Evolutionary conservation across 257 asterid genomes (phyloP).

Genomic region (Ajuga chamaepitys): DNA sequence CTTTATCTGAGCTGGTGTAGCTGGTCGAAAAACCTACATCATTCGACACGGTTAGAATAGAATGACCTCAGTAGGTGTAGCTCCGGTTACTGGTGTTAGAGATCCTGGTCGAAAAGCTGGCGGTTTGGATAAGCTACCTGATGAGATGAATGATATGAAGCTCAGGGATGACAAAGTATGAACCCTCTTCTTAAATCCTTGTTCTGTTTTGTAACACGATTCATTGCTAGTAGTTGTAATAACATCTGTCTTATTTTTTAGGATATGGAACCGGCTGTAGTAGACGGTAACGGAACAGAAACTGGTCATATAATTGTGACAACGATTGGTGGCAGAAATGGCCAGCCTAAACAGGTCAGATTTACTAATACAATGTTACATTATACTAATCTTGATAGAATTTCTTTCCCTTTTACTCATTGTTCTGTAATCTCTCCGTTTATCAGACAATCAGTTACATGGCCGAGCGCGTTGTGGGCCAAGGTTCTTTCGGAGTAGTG

Average conservation of each 20-base stretch:
- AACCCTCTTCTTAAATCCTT: background rate
- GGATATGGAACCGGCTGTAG: slow-evolving; percentile 79
- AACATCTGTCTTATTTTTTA: slow-evolving; percentile 11
- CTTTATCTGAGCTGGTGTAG: slow-evolving; percentile 1
- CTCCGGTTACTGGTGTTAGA: slow-evolving; percentile 33
- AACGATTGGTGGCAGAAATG: slow-evolving; percentile 64
- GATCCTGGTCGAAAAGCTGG: slow-evolving; percentile 30
- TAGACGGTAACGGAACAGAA: slow-evolving; percentile 75
- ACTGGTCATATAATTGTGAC: slow-evolving; percentile 84
- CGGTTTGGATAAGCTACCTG: slow-evolving; percentile 44
- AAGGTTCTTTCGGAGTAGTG: slow-evolving; percentile 84
- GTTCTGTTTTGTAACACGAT: background rate
- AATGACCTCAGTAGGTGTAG: slow-evolving; percentile 38
- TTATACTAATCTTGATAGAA: background rate
- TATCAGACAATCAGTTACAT: slow-evolving; percentile 73
- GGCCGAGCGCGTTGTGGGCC: slow-evolving; percentile 86
- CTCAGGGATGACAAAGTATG: slow-evolving; percentile 56
- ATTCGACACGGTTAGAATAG: background rate
- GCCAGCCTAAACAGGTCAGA: slow-evolving; percentile 69
- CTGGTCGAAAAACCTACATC: slow-evolving; percentile 6
- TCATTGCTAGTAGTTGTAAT: background rate
- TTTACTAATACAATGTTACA: background rate
- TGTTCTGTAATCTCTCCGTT: background rate
- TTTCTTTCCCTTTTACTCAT: background rate
- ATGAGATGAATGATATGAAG: slow-evolving; percentile 56